Base-by-base conservation (phyloP, 257 asterid genomes). In the Gynochthodes officinalis region DNA sequence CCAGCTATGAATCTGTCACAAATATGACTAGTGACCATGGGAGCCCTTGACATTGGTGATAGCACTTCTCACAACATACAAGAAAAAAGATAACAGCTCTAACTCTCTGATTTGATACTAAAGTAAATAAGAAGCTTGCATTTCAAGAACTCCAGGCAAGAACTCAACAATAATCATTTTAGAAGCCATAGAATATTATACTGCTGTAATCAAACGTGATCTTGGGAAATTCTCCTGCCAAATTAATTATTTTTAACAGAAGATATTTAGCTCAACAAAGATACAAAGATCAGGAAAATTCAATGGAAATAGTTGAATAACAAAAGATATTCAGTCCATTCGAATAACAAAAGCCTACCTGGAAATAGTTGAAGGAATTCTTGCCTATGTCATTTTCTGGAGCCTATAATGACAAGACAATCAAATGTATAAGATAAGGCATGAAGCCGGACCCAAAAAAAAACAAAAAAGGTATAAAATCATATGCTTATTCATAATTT, bases 351-450 rank as follows among this genome's bases (percentile, higher is more conserved):
- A 67, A 64, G 16, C 27, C 67, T 61, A 88, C 96, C 96, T 90
- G 96, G 79, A 82, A 89, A 86, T 88, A 94, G 84, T 94, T 94
- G 86, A 81, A 91, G 49, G 99, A 91, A 80, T 73, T 89, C 90
- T 89, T 94, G 60, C 99, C 98, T 19, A 94, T 86, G 75, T 94
- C 99, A 60, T 94, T 94, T 58, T 91, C 97, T 61, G 97, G 93
- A 82, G 89, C 84, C 99, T 91, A 85, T 80, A 77, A 61, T 64
- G 77, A 79, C 60, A 76, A 69, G 50, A 37, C 42, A 77, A 76
- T 55, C 32, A 49, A 32, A 58, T 27, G 1, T n/a, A 68, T 49
- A 68, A 68, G 62, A 68, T 19, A 19, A 16, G 42, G 18, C 7
- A 25, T 1, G 21, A 2, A 33, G 18, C 21, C 46, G n/a, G n/a